Percentiles rank a stretch among this genome's conserved stretches.
Conservation (phyloP, 306 rosid species). For the Rosa rugosa region DNA sequence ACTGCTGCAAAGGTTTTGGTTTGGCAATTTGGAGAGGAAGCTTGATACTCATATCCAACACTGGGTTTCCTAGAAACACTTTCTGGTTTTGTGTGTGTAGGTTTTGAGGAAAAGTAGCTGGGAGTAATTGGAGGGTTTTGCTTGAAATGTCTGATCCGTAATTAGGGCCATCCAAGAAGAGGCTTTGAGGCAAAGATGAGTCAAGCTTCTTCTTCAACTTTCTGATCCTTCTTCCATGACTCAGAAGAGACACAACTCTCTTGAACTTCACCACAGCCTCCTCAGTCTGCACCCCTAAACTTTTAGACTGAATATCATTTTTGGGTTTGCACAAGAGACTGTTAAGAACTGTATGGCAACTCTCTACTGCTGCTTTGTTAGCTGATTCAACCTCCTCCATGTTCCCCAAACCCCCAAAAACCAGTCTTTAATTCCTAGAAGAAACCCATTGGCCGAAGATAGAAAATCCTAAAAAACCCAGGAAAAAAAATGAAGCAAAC, state of each 20-base stretch:
- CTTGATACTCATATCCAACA: constrained; percentile 62
- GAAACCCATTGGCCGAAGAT: background rate
- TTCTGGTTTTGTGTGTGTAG: constrained; percentile 23
- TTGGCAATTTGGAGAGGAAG: constrained; percentile 48
- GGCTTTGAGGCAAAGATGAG: constrained; percentile 48
- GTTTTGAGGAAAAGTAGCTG: constrained; percentile 38
- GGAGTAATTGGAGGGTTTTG: constrained; percentile 42
- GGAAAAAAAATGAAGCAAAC: background rate
- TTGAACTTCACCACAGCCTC: constrained; percentile 78
- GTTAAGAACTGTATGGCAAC: constrained; percentile 63
- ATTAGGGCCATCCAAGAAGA: constrained; percentile 67
- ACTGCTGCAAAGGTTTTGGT: constrained; percentile 46
- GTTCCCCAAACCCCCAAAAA: constrained; percentile 20
- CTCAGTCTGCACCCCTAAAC: constrained; percentile 60
- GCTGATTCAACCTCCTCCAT: constrained; percentile 89
- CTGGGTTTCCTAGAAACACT: constrained; percentile 50
- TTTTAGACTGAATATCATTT: constrained; percentile 52
- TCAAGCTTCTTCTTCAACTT: constrained; percentile 49
- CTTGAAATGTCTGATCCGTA: constrained; percentile 39
- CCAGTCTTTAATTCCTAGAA: constrained; percentile 16
- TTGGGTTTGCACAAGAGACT: constrained; percentile 52
- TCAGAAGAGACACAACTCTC: constrained; percentile 77
- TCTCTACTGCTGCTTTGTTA: constrained; percentile 68
- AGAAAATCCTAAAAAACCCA: background rate
- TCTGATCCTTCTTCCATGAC: constrained; percentile 85